Evolutionary conservation across 2,329 filamentous ascomycete genomes (phyloP), one percentile per base, ranked within the genome.

Genomic region (Cordyceps tenuipes): DNA sequence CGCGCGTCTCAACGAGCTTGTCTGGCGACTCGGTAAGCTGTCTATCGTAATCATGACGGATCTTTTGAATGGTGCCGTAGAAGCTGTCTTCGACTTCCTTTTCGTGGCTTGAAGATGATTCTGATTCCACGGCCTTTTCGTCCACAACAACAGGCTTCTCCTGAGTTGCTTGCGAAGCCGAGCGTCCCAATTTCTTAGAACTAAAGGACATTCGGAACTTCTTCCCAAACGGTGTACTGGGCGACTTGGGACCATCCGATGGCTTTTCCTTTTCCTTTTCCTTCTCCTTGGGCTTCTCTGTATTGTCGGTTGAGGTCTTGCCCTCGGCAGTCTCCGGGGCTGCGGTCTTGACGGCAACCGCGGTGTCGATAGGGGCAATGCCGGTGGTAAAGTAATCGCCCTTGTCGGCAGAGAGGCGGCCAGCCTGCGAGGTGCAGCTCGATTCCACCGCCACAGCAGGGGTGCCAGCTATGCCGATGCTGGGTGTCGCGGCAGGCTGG

Each of bases 201-300:
- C 87, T 86, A 68, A 93, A 91, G 0, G 87, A 85, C 83, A 90
- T 88, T 52, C 88, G 85, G 72, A 96, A 92, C 75, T 93, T 94
- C 75, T 92, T 94, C 48, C 88, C 85, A 70, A 96, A 95, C 6
- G 90, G 77, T 2, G 82, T 86, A 59, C 79, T 76, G 5, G 77
- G 76, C 2, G 78, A 75, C 66, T 89, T 89, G 13, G 78, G 75
- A 59, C 79, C 86, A 21, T 77, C 74, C 34, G 68, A 69, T 13
- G 76, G 71, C 65, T 77, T 79, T 3, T 77, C 75, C 64, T 75
- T 76, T 5, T 74, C 73, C 65, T 77, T 79, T 3, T 77, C 75
- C 64, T 75, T 76, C 4, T 74, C 73, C 62, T 75, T 76, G 0
- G 79, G 75, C 61, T 76, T 79, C 61, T 84, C 76, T 59, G 79